phyloP scores from a whole-genome alignment of 1,284 basidiomycete genomes.

The Wallemia mellicola region DNA sequence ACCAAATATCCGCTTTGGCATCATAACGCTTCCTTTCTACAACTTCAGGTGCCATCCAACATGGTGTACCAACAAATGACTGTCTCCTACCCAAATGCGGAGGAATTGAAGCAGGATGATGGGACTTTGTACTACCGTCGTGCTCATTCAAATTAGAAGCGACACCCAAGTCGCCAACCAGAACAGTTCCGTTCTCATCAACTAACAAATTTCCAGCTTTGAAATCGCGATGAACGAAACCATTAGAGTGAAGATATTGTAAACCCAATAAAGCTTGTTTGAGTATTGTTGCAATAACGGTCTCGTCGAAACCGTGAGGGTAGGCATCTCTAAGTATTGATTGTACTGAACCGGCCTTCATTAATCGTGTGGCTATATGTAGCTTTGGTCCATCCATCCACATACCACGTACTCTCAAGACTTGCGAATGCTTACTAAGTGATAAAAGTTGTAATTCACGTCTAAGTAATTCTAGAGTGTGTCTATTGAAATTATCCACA shows the following conservation, averaged over 20 bases:
- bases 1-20: conserved; percentile 46
- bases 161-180: conserved; percentile 62
- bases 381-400: conserved; percentile 61
- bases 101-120: conserved; percentile 3
- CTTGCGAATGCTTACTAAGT: conserved; percentile 70
- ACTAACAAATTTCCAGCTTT: conserved; percentile 69
- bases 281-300: conserved; percentile 50
- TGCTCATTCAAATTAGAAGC: conserved; percentile 46
- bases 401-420: conserved; percentile 56
- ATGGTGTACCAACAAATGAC: conserved; percentile 71
- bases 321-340: conserved; percentile 59
- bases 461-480: conserved; percentile 34
- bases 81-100: conserved; percentile 25
- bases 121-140: conserved; percentile 16
- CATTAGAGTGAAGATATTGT: conserved; percentile 63
- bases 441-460: conserved; percentile 75
- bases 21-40: conserved; percentile 58
- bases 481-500: conserved; percentile 39
- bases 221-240: conserved; percentile 62
- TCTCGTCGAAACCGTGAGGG: conserved; percentile 60
- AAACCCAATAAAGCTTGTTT: conserved; percentile 53
- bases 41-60: conserved; percentile 81
- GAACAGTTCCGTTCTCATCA: conserved; percentile 60
- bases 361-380: conserved; percentile 57
- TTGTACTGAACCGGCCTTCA: conserved; percentile 58